Evolutionary conservation across 257 asterid species (phyloP), one percentile per base, ranked within the genome.

Genomic region (Eustoma russellianum): DNA sequence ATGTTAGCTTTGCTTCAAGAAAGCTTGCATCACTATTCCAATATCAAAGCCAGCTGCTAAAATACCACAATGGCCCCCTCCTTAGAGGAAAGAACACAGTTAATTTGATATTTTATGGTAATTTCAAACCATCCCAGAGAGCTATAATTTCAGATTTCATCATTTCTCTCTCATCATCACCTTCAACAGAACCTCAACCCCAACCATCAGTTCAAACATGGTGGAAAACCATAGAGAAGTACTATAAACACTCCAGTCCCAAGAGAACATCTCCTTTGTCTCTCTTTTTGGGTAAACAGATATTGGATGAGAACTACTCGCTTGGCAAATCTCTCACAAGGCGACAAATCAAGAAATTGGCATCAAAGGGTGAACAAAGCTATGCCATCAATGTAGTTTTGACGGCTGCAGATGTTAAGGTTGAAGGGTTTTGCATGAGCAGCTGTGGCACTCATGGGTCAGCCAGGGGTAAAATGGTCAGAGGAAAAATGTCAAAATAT

Each of bases 391-490:
- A 71, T 40, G 58, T 71, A 0, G 67, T 71, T n/a, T 48, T 71
- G 28, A 71, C 77, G 12, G 50, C 70, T 1, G 35, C 73, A 2
- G 77, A 71, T 33, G 77, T 71, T 5, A 57, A 49, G 2, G 70
- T 71, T 7, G 77, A 66, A 14, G 77, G 68, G 24, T 71, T 71
- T 28, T 66, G 77, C 63, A 50, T 56, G 33, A 70, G 57, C 68
- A 24, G 30, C 30, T 24, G 79, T 13, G 76, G 79, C 4, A 52
- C 70, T 18, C 79, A 74, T 3, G 65, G 70, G 2, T 64, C 63
- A 18, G 19, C 46, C 5, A 17, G 50, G 18, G 44, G 47, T 57
- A 12, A 24, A 24, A 24, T 40, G 28, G 12, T 24, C 11, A 5
- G 34, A 38, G 17, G 17, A 19, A 30, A 28, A 0, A 46, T 14